Evolutionary conservation across 2,329 filamentous ascomycete species (phyloP), one percentile per base, ranked within the genome.

Genomic region (Trichothecium roseum): DNA sequence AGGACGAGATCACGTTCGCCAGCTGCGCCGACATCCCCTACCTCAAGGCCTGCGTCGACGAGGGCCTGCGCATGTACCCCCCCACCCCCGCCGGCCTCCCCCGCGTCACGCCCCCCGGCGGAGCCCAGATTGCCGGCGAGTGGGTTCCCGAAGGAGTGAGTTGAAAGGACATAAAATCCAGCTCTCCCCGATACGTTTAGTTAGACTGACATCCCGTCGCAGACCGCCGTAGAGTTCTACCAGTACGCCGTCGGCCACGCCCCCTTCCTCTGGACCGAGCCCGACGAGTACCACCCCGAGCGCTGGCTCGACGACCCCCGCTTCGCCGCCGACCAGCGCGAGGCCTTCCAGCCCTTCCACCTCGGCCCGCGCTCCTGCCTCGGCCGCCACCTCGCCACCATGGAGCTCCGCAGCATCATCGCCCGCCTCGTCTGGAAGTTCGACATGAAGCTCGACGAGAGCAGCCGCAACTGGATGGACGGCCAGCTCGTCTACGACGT

Each of bases 331-430:
- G 66, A 71, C 41, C 53, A 52, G 18, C 50, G 52, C 28, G 56
- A 59, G 1, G 57, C 54, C 5, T 52, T 65, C 30, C 60, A 68
- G 45, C 62, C 67, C 2, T 69, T 72, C 37, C 56, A 57, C 3
- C 30, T 62, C 3, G 66, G 68, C 0, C 59, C 67, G 5, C 49
- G 66, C 3, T 65, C 67, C 36, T 71, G 67, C 37, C 51, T 71
- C 17, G 69, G 68, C 2, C 55, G 55, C 40, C 69, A 69, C 38
- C 51, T 73, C 27, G 66, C 67, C 3, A 68, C 66, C 34, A 54
- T 62, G 15, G 67, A 73, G 44, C 66, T 72, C 57, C 56, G 68
- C 4, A 46, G 69, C 5, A 63, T 71, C 27, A 45, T 73, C 6
- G 59, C 63, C 0, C 59, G 58, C 3, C 42, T 72, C 5, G 42